These are phyloP conservation scores for Jaapia argillacea DNA, from an alignment of 768 basidiomycete species.

Conservation along the genomic window DNA sequence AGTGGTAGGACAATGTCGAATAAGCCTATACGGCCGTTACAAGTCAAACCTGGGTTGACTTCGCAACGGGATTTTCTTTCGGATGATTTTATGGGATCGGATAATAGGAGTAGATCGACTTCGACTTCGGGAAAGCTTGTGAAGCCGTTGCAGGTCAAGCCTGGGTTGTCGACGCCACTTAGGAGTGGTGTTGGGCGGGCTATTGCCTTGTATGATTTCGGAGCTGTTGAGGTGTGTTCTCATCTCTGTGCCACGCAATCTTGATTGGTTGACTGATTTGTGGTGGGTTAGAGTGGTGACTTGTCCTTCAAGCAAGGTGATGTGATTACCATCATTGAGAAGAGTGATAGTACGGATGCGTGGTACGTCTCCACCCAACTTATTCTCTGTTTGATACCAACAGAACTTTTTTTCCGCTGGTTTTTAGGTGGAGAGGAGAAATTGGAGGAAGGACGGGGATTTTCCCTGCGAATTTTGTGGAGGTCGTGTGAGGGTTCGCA, in stretches of 20 bases:
- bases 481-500: conserved; percentile 30
- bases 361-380: conserved; percentile 37
- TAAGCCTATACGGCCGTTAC: no score
- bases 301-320: conserved; percentile 70
- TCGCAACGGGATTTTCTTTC: no score
- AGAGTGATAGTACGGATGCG: conserved; percentile 62
- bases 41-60: no score
- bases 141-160: conserved; percentile 34
- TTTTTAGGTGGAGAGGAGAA: conserved; percentile 69
- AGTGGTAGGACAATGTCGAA: conserved; percentile 7
- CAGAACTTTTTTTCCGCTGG: background rate
- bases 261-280: conserved; percentile 5
- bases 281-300: conserved; percentile 68
- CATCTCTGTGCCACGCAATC: background rate
- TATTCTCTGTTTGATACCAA: background rate
- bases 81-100: conserved; percentile 6
- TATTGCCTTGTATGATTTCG: conserved; percentile 66
- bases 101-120: no score
- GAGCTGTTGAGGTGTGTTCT: conserved; percentile 53
- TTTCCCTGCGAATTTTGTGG: conserved; percentile 83
- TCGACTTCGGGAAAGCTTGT: conserved; percentile 8
- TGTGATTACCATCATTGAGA: conserved; percentile 58
- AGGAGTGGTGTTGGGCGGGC: conserved; percentile 60
- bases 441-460: conserved; percentile 47
- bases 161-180: conserved; percentile 38